phyloP scores from a whole-genome alignment of 176 grass and related monocot species.

The Carex scoparia region DNA sequence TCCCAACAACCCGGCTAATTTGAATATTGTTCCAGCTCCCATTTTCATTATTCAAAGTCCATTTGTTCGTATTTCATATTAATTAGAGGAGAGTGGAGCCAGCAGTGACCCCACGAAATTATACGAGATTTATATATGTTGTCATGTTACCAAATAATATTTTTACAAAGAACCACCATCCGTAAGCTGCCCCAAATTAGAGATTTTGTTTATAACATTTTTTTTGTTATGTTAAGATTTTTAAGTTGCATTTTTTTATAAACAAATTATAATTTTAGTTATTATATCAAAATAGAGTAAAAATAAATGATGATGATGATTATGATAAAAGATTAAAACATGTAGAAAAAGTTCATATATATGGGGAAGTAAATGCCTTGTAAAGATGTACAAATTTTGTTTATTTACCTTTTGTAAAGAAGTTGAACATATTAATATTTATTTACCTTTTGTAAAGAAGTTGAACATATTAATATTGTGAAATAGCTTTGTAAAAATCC shows the following conservation, averaged over 20 bases:
- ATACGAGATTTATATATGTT: background rate
- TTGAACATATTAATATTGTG: background rate
- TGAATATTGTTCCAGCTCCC: background rate
- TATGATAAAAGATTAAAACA: background rate
- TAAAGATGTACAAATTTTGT: background rate
- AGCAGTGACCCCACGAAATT: background rate
- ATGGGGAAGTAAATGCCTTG: background rate
- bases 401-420: background rate
- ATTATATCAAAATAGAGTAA: background rate
- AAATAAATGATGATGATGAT: background rate
- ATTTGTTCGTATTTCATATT: background rate
- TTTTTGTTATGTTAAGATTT: background rate
- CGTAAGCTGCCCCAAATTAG: background rate
- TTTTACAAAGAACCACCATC: background rate
- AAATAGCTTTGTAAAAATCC: background rate
- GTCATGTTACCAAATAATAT: background rate
- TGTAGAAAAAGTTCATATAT: background rate
- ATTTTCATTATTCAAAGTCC: background rate
- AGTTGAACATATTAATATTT: background rate
- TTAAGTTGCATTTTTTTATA: background rate
- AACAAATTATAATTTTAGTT: background rate
- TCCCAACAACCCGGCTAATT: background rate
- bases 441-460: background rate
- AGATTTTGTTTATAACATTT: background rate
- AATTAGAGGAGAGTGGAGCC: constrained; percentile 6